Base-by-base conservation (phyloP, 768 basidiomycete genomes). In the Chalciporus pseudorubinellus region DNA sequence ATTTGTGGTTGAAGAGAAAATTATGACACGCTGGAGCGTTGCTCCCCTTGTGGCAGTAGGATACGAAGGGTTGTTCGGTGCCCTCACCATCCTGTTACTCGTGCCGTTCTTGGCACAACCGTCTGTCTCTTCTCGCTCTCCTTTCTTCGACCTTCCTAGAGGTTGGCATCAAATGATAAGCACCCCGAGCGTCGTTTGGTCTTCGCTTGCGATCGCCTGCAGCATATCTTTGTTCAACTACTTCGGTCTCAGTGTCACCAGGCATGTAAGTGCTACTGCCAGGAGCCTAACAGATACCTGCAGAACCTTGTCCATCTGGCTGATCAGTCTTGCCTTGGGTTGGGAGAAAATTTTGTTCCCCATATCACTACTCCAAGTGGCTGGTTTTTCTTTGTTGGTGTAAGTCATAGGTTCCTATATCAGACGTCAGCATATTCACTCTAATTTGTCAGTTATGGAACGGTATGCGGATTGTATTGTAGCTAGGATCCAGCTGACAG, bases 1-100 rank as follows among this genome's bases (percentile, higher is more conserved):
- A 67, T 95, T 95, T 65, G 95, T 98, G 40, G 79, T 97, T 14
- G 97, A 98, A 77, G 95, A 98, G 73, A 95, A 90, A 75, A 94
- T 98, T 60, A 85, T 98, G 87, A 75, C 82, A 63, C 81, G 80
- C 44, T 95, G 95, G 74, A 77, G 83, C 29, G 87, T 98, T 36
- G 82, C 84, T 41, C 95, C 97, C 13, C 79, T 98, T 33, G 82
- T 93, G 51, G 95, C 95, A 11, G 97, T 98, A 54, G 94, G 95
- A 20, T 90, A 80, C 56, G 97, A 99, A 72, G 97, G 97, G 39
- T 75, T 95, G 53, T 98, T 95, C 64, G 97, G 97, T 50, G 74
- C 85, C 18, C 58, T 89, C 59, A 87, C 90, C 24, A 86, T 97
- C 61, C 61, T 94, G 36, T 57, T 91, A 39, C 79, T 84, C 56